Percentiles rank a stretch among this genome's conserved stretches.
Evolutionary conservation across 2,329 filamentous ascomycete genomes (phyloP).

Genomic region (Delphinella strobiligena): DNA sequence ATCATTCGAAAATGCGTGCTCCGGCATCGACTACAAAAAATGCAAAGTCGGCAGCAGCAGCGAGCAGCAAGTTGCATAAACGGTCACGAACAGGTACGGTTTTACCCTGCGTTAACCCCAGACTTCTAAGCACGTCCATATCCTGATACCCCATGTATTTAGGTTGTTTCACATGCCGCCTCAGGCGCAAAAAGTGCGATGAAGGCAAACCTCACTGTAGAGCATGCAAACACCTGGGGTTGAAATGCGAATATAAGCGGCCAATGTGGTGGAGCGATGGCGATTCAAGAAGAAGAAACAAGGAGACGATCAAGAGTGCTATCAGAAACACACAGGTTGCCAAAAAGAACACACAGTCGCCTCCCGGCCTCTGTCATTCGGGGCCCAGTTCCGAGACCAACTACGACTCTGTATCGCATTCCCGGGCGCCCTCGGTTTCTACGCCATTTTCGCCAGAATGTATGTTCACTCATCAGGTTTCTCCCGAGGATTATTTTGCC

Average conservation of each 20-base stretch:
- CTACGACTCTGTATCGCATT: constrained; percentile 61
- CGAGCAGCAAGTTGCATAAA: constrained; percentile 79
- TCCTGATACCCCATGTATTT: constrained; percentile 13
- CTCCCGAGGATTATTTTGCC: constrained; percentile 45
- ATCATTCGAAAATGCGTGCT: constrained; percentile 37
- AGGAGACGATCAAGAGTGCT: constrained; percentile 91
- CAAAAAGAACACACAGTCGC: constrained; percentile 68
- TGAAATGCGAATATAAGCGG: constrained; percentile 91
- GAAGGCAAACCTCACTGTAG: constrained; percentile 52
- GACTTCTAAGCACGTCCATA: constrained; percentile 17
- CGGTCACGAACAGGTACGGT: constrained; percentile 87
- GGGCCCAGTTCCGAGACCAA: constrained; percentile 70
- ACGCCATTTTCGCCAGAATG: constrained; percentile 58
- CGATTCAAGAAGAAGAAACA: constrained; percentile 72
- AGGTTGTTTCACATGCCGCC: constrained; percentile 57
- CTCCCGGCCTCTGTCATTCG: constrained; percentile 69
- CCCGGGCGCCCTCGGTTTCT: constrained; percentile 65
- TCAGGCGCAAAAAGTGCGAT: constrained; percentile 59
- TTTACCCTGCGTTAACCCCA: constrained; percentile 45
- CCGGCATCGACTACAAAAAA: constrained; percentile 40
- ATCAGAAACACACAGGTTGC: constrained; percentile 95
- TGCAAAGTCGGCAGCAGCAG: constrained; percentile 45
- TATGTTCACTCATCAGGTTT: constrained; percentile 51
- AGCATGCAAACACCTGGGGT: constrained; percentile 59
- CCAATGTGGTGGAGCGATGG: constrained; percentile 97